Evolutionary conservation across 768 basidiomycete genomes (phyloP).

Genomic region (Lepiota brunneoincarnata): DNA sequence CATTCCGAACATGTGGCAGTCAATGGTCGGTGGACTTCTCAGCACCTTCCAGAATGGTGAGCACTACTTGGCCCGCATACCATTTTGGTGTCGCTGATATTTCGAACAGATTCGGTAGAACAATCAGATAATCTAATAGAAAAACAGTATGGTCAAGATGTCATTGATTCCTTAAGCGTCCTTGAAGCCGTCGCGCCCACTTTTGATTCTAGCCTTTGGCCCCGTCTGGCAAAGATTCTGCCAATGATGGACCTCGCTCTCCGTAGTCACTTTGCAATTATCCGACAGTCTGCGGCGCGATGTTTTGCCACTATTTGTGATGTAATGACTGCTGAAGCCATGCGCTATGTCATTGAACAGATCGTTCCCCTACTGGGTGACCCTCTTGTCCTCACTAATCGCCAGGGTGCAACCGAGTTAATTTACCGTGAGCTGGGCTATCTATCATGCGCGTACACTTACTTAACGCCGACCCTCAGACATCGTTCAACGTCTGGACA

Average conservation of each 20-base stretch:
- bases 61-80: slow-evolving; percentile 16
- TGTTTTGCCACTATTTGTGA: slow-evolving; percentile 88
- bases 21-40: slow-evolving; percentile 77
- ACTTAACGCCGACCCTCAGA: slow-evolving; percentile 44
- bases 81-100: not conserved
- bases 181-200: slow-evolving; percentile 79
- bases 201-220: slow-evolving; percentile 68
- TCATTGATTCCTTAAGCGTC: slow-evolving; percentile 91
- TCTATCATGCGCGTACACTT: not conserved
- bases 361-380: slow-evolving; percentile 84
- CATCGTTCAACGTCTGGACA: slow-evolving; percentile 86
- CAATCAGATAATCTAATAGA: slow-evolving; percentile 66
- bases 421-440: slow-evolving; percentile 75
- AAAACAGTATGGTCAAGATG: slow-evolving; percentile 78
- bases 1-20: slow-evolving; percentile 95
- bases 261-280: slow-evolving; percentile 85
- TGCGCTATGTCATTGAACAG: slow-evolving; percentile 86
- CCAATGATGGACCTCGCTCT: slow-evolving; percentile 75
- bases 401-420: slow-evolving; percentile 89
- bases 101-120: slow-evolving; percentile 44
- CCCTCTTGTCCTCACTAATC: slow-evolving; percentile 63
- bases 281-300: slow-evolving; percentile 83
- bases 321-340: slow-evolving; percentile 79
- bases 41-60: slow-evolving; percentile 66
- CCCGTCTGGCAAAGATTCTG: slow-evolving; percentile 67